Evolutionary conservation across 176 grass and related monocot species (phyloP).

Genomic region (Triticum monococcum): DNA sequence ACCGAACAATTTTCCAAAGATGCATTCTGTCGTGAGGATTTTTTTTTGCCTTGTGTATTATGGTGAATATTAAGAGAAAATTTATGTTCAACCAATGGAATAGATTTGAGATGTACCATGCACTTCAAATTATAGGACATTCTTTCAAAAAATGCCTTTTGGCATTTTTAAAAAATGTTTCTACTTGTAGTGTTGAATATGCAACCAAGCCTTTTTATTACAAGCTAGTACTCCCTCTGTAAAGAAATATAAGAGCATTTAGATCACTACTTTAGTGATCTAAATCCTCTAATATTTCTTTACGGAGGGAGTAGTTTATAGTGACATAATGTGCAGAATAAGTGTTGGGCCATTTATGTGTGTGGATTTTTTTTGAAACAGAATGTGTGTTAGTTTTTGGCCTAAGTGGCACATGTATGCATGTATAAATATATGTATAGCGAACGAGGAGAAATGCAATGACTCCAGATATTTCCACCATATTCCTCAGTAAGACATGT

Average conservation of each 20-base stretch:
- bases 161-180: background rate
- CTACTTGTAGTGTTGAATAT: background rate
- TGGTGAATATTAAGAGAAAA: background rate
- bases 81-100: background rate
- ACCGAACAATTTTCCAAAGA: background rate
- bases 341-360: background rate
- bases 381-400: background rate
- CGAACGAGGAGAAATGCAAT: accelerated
- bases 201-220: background rate
- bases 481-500: background rate
- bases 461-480: background rate
- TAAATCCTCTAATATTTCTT: too few relatives aligned
- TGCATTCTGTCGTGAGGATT: background rate
- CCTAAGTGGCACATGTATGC: too few relatives aligned
- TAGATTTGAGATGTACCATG: background rate
- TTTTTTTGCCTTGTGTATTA: background rate
- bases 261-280: too few relatives aligned
- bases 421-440: too few relatives aligned
- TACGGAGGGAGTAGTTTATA: background rate
- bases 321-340: background rate
- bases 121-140: background rate
- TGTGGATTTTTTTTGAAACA: background rate
- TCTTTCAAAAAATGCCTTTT: background rate
- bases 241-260: too few relatives aligned
- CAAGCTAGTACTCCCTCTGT: too few relatives aligned